phyloP scores from a whole-genome alignment of 2,329 filamentous ascomycete species.

The Rhinocladiella similis region DNA sequence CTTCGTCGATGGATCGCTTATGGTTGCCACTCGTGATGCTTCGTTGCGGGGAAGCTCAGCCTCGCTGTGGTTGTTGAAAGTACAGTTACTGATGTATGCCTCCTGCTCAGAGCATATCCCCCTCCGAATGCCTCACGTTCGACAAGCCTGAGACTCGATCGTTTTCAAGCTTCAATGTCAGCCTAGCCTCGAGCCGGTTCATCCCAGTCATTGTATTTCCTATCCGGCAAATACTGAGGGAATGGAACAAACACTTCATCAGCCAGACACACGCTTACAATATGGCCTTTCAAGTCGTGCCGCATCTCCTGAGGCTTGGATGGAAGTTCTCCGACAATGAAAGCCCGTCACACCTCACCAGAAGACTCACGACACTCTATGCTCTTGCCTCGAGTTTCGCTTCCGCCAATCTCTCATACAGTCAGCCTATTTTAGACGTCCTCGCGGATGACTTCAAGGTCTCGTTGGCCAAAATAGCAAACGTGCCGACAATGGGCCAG shows the following conservation, averaged over 20 bases:
- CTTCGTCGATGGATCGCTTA: background rate
- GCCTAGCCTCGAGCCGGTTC: background rate
- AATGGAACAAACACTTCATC: background rate
- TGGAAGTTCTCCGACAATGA: constrained; percentile 35
- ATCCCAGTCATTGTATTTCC: background rate
- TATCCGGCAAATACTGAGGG: background rate
- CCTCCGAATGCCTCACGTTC: background rate
- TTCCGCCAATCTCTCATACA: constrained; percentile 79
- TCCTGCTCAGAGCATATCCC: background rate
- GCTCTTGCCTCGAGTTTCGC: constrained; percentile 56
- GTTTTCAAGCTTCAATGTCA: background rate
- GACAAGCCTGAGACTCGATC: background rate
- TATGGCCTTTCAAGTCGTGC: constrained; percentile 1
- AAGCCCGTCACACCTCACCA: constrained; percentile 5
- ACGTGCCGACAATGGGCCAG: constrained; percentile 73
- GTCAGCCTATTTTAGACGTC: constrained; percentile 73
- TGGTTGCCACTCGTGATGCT: constrained; percentile 1
- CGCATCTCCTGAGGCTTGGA: constrained; percentile 2
- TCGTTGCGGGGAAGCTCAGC: background rate
- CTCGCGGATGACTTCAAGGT: constrained; percentile 70
- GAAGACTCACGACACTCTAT: constrained; percentile 9
- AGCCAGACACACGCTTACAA: background rate
- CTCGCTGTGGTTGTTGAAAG: background rate
- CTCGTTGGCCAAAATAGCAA: constrained; percentile 63
- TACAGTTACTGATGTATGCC: background rate